phyloP scores from a whole-genome alignment of 805 yeast species.

The Barnettozyma botsteinii region DNA sequence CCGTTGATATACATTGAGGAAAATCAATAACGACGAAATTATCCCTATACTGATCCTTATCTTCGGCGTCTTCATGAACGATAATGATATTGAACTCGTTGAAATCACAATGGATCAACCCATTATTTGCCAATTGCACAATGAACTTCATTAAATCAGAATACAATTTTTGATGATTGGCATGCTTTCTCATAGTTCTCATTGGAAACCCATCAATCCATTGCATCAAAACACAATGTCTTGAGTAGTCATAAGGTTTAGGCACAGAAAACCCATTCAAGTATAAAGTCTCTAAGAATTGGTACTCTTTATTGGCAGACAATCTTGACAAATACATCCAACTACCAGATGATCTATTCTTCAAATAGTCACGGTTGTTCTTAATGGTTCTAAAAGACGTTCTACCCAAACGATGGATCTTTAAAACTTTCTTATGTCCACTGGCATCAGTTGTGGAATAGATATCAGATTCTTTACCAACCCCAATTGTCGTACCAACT shows the following conservation, averaged over 20 bases:
- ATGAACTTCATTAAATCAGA: conserved; percentile 83
- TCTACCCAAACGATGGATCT: conserved; percentile 90
- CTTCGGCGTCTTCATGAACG: conserved; percentile 47
- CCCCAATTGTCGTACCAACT: conserved; percentile 85
- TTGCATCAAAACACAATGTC: conserved; percentile 93
- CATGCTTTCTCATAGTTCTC: conserved; percentile 73
- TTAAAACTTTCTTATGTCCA: conserved; percentile 69
- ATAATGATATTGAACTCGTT: conserved; percentile 95
- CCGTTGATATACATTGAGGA: conserved; percentile 95
- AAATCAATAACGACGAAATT: conserved; percentile 93
- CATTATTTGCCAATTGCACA: conserved; percentile 77
- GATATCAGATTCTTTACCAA: conserved; percentile 96
- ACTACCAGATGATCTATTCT: conserved; percentile 60
- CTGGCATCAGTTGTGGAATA: conserved; percentile 67
- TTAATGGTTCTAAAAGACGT: conserved; percentile 90
- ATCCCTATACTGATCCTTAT: conserved; percentile 40
- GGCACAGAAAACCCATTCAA: conserved; percentile 83
- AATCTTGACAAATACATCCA: conserved; percentile 92
- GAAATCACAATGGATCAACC: conserved; percentile 94
- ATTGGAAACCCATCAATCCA: conserved; percentile 84
- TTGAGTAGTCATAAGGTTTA: conserved; percentile 77
- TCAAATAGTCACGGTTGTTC: conserved; percentile 87
- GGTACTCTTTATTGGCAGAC: conserved; percentile 90
- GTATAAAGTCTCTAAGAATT: conserved; percentile 74
- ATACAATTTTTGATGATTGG: conserved; percentile 65